Base-by-base conservation (phyloP, 2,329 filamentous ascomycete species). In the Cladosporium sp. region DNA sequence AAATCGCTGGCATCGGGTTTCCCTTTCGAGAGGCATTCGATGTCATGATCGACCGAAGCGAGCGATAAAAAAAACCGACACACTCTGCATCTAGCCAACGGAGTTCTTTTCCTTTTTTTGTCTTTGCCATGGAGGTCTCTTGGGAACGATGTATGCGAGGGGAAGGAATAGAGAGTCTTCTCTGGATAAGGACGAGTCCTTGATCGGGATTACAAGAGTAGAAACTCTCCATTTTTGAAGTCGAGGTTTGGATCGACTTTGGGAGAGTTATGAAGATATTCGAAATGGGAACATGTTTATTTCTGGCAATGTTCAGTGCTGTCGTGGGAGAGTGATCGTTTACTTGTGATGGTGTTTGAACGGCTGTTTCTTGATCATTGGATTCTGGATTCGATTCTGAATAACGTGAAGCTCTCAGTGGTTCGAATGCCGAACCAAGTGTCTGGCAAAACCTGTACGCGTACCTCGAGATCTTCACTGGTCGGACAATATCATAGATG, bases 201-300 rank as follows among this genome's bases (percentile, higher is more conserved):
- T 21, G 39, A 13, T 21, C 8, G 39, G 10, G 13, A 23, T 21
- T 23, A 46, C n/a, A 46, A 46, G 39, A 46, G 39, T 23, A 46
- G 39, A 46, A 46, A 46, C 8, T 21, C n/a, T 10, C 18, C 39
- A 7, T 34, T 36, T 36, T 36, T 36, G 7, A 6, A 16, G 39
- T 21, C 18, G 39, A 43, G 18, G 8, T 46, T 46, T 21, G 39
- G 18, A n/a, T 43, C 39, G 39, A 43, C 18, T 10, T n/a, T 2
- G 36, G 39, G 39, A 3, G n/a, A 18, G n/a, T 46, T 54, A 54
- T 30, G 51, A 54, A 54, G 51, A 54, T 54, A 54, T 54, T 28
- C 28, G 51, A 54, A 54, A 54, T 54, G 51, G 51, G 16, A 54
- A 54, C 26, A 54, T 32, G 51, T 32, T 32, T 32, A 18, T 21